Base-by-base conservation (phyloP, 1,139 yeast genomes). In the Tardiomyces digboiensis region DNA sequence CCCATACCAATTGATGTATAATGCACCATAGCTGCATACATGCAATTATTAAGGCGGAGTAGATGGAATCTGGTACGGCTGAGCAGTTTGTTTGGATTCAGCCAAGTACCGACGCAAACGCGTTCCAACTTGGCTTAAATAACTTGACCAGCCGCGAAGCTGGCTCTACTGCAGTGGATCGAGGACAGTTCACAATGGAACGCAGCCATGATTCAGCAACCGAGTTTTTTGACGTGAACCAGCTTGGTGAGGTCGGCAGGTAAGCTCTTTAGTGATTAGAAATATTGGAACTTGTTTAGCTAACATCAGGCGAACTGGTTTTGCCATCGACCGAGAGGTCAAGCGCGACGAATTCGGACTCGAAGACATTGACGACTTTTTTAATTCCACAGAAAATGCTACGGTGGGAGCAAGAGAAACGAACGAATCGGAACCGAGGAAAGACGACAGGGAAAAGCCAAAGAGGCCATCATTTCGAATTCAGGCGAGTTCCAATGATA, bases 301-400 rank as follows among this genome's bases (percentile, higher is more conserved):
- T 29, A 38, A 39, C 37, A 39, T 8, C 38, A 57, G 61, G 37
- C 56, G 58, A 21, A 56, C 84, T 1, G 86, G 86, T 8, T 59
- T 80, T 19, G 67, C 66, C 47, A 78, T 79, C 2, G 70, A 67
- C 43, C 60, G 68, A 45, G 70, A 78, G 60, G 56, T 82, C 39
- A 64, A 67, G 29, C 74, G 76, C 52, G 93, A 84, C 60, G 75
- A 75, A 46, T 74, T 78, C 58, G 82, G 87, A 33, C 77, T 86
- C 81, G 95, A 87, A 57, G 84, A 81, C 54, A 63, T 86, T 38
- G 84, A 82, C 52, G 94, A 80, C 45, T 87, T 82, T 65, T 86
- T 85, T 53, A 72, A 72, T 18, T 61, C 59, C 14, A 48, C 46
- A 13, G 46, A 46, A 16, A 43, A 38, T 23, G 33, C 14, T 36